Base-by-base conservation (phyloP, 331 rosid genomes). In the Malus hybrid region DNA sequence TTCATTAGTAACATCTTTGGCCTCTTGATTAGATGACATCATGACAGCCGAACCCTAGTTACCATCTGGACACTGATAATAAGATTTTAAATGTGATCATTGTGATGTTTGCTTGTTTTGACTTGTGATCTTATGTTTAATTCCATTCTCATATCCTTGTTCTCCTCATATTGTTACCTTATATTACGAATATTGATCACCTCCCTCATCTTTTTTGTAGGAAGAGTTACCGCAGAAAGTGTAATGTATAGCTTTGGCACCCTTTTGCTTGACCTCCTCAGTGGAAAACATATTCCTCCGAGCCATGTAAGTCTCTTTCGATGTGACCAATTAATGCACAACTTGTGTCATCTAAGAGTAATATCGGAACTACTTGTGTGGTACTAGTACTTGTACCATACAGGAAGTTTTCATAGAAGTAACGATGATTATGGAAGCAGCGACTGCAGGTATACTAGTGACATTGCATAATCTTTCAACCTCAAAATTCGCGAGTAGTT, bases 201-300 rank as follows among this genome's bases (percentile, higher is more conserved):
- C 20, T 75, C 42, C 60, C 32, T 48, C 26, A 74, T 70, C 48
- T 66, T 67, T 68, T 77, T 58, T 77, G 77, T 75, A 94, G 99
- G 99, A 8, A 88, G 95, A 87, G 89, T 94, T 58, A 90, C 96
- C 20, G 85, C 97, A 39, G 97, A 92, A 79, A 94, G 97, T 82
- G 99, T 92, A 42, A 91, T 80, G 32, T 94, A 91, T 70, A 88
- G 97, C 82, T 94, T 94, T 77, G 99, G 99, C 28, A 94, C 99
- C 71, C 89, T 94, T 81, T 81, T 94, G 87, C 89, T 94, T 72
- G 99, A 94, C 81, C 97, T 94, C 73, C 95, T 94, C 63, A 94
- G 97, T 69, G 99, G 99, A 77, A 94, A 94, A 39, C 99, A 94
- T 78, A 94, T 94, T 82, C 99, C 99, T 84, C 99, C 99, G 32